Percentiles rank a stretch among this genome's conserved stretches.
These are phyloP conservation scores for Themeda triandra DNA, from an alignment of 176 grass and related monocot species.

Conservation along the genomic window DNA sequence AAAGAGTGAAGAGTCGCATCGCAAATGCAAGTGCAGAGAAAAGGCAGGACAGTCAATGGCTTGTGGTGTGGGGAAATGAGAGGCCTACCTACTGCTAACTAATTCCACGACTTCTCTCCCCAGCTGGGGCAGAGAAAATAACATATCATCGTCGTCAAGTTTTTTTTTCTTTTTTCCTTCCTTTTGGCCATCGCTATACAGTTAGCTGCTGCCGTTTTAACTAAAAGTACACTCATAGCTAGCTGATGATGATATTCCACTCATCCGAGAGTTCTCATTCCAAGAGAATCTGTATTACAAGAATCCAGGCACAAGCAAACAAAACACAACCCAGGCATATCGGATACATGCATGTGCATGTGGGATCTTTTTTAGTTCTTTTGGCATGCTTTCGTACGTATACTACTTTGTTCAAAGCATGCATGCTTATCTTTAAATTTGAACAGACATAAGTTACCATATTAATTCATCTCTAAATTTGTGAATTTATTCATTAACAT, in stretches of 20 bases:
- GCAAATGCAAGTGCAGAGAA: background rate
- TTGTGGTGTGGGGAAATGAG: constrained; percentile 50
- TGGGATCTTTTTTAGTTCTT: background rate
- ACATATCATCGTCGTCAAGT: background rate
- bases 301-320: constrained; percentile 22
- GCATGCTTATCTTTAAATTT: background rate
- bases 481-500: background rate
- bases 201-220: constrained; percentile 34
- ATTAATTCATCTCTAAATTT: background rate
- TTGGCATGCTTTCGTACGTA: background rate
- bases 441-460: background rate
- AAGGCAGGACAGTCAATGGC: constrained; percentile 35
- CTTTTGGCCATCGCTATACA: background rate
- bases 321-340: constrained; percentile 9
- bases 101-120: constrained; percentile 62
- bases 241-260: constrained; percentile 19
- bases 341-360: background rate
- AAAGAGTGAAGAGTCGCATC: background rate
- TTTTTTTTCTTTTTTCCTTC: background rate
- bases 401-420: background rate
- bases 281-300: constrained; percentile 21
- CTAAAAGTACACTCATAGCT: constrained; percentile 40
- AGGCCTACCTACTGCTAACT: constrained; percentile 73
- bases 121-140: background rate
- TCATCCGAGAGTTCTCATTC: background rate